phyloP scores from a whole-genome alignment of 2,329 filamentous ascomycete genomes.

The Aureobasidium mangrovei region DNA sequence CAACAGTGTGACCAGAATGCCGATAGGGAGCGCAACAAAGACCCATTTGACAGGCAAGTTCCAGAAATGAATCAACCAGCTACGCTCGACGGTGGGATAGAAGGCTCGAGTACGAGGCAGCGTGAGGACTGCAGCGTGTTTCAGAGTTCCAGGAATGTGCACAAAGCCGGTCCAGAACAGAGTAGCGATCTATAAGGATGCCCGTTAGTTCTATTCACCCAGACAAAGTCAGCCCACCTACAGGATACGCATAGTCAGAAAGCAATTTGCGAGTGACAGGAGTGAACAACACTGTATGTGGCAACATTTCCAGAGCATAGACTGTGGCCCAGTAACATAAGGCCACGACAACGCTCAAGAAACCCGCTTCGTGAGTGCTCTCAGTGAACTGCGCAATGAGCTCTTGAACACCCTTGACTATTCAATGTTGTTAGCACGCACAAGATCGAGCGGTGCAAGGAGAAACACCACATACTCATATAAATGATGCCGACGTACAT shows the following conservation, averaged over 20 bases:
- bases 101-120: conserved; percentile 40
- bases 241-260: conserved; percentile 45
- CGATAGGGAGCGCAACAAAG: conserved; percentile 46
- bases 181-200: conserved; percentile 35
- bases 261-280: conserved; percentile 39
- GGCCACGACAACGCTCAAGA: conserved; percentile 42
- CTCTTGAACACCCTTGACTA: conserved; percentile 50
- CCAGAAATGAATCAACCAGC: conserved; percentile 48
- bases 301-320: conserved; percentile 42
- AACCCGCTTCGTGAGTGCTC: conserved; percentile 34
- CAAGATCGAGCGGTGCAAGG: not conserved
- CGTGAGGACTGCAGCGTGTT: conserved; percentile 32
- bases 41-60: conserved; percentile 43
- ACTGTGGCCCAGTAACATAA: conserved; percentile 45
- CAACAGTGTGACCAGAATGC: conserved; percentile 44
- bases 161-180: conserved; percentile 48
- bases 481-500: conserved; percentile 51
- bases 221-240: conserved; percentile 19
- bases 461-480: conserved; percentile 29
- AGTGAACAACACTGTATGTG: conserved; percentile 36
- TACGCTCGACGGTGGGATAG: conserved; percentile 37
- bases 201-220: not conserved
- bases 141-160: conserved; percentile 42
- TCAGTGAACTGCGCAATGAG: conserved; percentile 43
- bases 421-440: conserved; percentile 15